Conservation (phyloP, 2,329 filamentous ascomycete species). For the Penicillium sp. region DNA sequence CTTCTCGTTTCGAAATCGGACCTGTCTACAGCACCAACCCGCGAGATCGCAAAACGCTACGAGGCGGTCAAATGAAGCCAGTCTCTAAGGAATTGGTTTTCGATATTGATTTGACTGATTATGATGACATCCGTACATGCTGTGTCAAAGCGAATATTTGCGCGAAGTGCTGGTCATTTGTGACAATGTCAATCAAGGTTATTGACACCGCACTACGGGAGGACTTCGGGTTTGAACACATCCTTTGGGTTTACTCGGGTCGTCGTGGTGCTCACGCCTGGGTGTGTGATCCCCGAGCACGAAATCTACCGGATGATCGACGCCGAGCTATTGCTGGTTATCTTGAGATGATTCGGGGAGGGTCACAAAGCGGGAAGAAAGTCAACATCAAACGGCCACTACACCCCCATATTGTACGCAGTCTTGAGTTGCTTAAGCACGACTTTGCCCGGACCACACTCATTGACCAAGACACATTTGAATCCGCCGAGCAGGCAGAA, state of each 20-base stretch:
- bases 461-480: conserved; percentile 82
- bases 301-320: conserved; percentile 80
- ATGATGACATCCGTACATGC: conserved; percentile 94
- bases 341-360: conserved; percentile 84
- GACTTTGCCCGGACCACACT: conserved; percentile 85
- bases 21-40: conserved; percentile 96
- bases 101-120: conserved; percentile 99
- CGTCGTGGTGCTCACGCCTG: conserved; percentile 95
- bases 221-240: conserved; percentile 95
- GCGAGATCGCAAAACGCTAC: conserved; percentile 83
- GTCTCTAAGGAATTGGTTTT: conserved; percentile 94
- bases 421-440: conserved; percentile 76
- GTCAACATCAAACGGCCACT: conserved; percentile 81
- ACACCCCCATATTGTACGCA: conserved; percentile 85
- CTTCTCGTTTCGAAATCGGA: conserved; percentile 95
- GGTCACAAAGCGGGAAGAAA: conserved; percentile 80
- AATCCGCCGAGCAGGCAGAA: conserved; percentile 66
- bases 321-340: conserved; percentile 84
- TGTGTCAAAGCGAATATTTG: conserved; percentile 94
- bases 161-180: conserved; percentile 91
- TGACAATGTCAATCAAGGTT: conserved; percentile 96
- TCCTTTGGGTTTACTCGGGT: conserved; percentile 98
- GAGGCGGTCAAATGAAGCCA: conserved; percentile 77
- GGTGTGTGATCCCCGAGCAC: conserved; percentile 89
- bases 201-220: conserved; percentile 82